phyloP scores from a whole-genome alignment of 352 stramenopile genomes.

The Phytophthora vignae region DNA sequence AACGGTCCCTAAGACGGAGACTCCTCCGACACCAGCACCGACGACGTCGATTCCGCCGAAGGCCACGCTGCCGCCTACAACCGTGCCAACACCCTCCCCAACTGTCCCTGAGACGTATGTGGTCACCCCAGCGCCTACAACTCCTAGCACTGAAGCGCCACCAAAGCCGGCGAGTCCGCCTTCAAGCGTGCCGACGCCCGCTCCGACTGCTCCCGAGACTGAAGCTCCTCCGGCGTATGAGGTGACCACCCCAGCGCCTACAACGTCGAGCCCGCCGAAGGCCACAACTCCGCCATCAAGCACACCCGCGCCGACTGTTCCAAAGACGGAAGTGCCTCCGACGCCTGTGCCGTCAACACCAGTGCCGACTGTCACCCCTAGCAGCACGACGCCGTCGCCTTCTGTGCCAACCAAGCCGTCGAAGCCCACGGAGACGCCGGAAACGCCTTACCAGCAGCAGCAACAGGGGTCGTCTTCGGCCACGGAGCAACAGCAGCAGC shows the following conservation, averaged over 20 bases:
- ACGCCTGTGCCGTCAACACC: conserved; percentile 1
- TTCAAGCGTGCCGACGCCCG: not conserved
- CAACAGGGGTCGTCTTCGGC: not conserved
- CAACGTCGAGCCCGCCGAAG: too few relatives aligned
- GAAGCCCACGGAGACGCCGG: not conserved
- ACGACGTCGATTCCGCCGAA: conserved; percentile 14
- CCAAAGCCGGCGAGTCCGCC: not conserved
- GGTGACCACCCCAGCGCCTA: too few relatives aligned
- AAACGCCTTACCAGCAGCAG: conserved; percentile 19
- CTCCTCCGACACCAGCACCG: conserved; percentile 13
- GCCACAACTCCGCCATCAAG: too few relatives aligned
- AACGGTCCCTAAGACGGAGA: conserved; percentile 16
- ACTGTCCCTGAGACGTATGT: not conserved
- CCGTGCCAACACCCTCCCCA: not conserved
- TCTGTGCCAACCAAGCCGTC: not conserved
- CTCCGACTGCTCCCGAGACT: not conserved
- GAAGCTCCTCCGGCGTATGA: not conserved
- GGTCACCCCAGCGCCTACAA: not conserved
- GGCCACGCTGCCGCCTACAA: not conserved
- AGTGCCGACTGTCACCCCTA: conserved; percentile 1
- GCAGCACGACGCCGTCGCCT: not conserved
- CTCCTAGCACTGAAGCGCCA: not conserved
- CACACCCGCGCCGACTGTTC: too few relatives aligned
- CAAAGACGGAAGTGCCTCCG: too few relatives aligned
- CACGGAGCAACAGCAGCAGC: conserved; percentile 3